Conservation (phyloP, 441 rosid species). For the Metrosideros polymorpha region DNA sequence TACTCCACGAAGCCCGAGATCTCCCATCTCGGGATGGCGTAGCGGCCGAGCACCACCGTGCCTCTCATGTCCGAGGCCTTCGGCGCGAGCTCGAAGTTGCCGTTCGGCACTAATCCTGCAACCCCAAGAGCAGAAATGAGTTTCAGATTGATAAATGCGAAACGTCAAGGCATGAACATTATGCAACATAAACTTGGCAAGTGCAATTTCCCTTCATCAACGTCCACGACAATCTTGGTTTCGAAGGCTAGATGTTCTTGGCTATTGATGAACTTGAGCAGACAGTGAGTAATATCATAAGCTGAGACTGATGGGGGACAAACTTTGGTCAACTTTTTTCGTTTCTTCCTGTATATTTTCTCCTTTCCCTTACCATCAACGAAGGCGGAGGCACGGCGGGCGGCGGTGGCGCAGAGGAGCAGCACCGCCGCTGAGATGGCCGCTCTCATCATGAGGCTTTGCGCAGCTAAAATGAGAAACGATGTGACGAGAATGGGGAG, state of each 20-base stretch:
- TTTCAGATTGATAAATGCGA: neutral
- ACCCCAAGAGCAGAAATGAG: neutral
- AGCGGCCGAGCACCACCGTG: slow-evolving; percentile 26
- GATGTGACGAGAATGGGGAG: accelerated
- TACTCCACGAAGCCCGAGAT: slow-evolving; percentile 47
- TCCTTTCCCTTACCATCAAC: slow-evolving; percentile 40
- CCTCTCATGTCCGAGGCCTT: slow-evolving; percentile 40
- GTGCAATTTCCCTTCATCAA: too few species aligned
- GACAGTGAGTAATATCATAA: too few species aligned
- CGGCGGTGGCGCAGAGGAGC: slow-evolving; percentile 20
- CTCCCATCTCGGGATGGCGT: slow-evolving; percentile 48
- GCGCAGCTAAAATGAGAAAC: neutral
- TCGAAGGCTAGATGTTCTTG: neutral
- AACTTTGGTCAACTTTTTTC: too few species aligned
- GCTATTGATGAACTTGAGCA: neutral
- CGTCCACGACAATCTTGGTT: neutral
- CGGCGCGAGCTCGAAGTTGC: slow-evolving; percentile 48
- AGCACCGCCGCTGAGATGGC: slow-evolving; percentile 23
- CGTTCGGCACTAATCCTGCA: slow-evolving; percentile 48
- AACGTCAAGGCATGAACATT: neutral
- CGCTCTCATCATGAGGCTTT: slow-evolving; percentile 12
- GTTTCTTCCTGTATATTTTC: too few species aligned
- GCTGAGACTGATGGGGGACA: too few species aligned
- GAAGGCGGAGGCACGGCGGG: slow-evolving; percentile 31
- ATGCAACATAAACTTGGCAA: neutral